Base-by-base conservation (phyloP, 192 early-diverging fungal genomes). In the Backusella circina region DNA sequence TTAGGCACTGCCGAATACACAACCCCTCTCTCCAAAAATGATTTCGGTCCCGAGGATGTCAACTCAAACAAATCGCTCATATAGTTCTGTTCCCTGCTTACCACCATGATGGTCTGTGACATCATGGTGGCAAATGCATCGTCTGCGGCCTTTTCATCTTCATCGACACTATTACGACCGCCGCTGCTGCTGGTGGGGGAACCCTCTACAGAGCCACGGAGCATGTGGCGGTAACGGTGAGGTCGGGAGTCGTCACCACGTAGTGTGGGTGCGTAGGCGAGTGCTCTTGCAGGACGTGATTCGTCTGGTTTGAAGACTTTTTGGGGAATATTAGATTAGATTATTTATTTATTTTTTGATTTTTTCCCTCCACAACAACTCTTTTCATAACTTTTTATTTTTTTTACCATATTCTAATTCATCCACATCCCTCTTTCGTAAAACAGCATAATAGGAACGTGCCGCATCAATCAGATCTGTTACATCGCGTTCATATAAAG, bases 51-150 rank as follows among this genome's bases (percentile, higher is more conserved):
- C 70, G 54, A 84, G 18, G 77, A 85, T 65, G 81, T 83, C 76
- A 89, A 78, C 78, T 92, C 87, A 67, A 99, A 98, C 33, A 96
- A 82, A 73, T 97, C 95, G 18, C 90, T 88, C 57, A 97, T 88
- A 75, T 94, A 96, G 82, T 98, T 98, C 82, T 98, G 95, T 82
- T 97, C 96, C 2, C 93, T 84, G 12, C 94, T 86, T 13, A 97
- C 89, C 15, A 90, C 79, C 28, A 88, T 77, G 10, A 91, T 83
- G 23, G 96, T 82, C 35, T 89, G 85, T 7, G 77, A 70, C 18
- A 95, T 82, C 36, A 89, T 83, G 51, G 93, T 86, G 1, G 88
- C 81, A 50, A 95, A 86, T 7, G 87, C 77, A 66, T 82, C 70
- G 2, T 77, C 74, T 0, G 84, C 84, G 16, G 82, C 36, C 18